Conservation (phyloP, 2,329 filamentous ascomycete species). For the Hymenoscyphus fraxineus region DNA sequence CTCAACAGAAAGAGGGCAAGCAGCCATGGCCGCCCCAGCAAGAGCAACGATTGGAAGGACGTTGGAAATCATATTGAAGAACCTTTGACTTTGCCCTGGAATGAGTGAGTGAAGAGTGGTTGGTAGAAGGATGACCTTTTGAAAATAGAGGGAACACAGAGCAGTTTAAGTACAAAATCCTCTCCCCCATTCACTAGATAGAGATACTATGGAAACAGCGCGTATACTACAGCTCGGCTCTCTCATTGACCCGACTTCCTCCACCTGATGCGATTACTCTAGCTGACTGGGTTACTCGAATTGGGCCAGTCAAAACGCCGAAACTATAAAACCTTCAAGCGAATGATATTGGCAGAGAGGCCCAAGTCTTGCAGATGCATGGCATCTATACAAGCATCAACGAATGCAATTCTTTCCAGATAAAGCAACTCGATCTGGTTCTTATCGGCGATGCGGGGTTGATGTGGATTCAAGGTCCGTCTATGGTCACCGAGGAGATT, state of each 20-base stretch:
- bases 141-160: not conserved
- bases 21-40: conserved; percentile 23
- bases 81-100: conserved; percentile 4
- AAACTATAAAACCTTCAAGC: conserved; percentile 5
- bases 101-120: not conserved
- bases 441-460: conserved; percentile 3
- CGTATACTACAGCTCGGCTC: not conserved
- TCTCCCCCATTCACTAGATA: not conserved
- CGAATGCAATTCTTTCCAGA: conserved; percentile 13
- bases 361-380: conserved; percentile 9
- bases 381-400: conserved; percentile 8
- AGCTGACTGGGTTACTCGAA: conserved; percentile 4
- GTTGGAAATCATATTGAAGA: conserved; percentile 23
- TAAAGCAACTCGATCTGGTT: conserved; percentile 13
- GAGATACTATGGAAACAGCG: not conserved
- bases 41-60: conserved; percentile 23
- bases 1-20: conserved; percentile 26
- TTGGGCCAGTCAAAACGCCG: not conserved
- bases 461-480: not conserved
- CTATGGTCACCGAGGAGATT: conserved; percentile 1
- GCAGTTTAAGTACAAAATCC: conserved; percentile 11
- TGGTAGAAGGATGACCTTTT: not conserved
- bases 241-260: not conserved
- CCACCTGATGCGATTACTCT: not conserved
- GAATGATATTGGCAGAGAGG: conserved; percentile 12